phyloP scores from a whole-genome alignment of 148 eudicot genomes.

The Mesembryanthemum crystallinum region DNA sequence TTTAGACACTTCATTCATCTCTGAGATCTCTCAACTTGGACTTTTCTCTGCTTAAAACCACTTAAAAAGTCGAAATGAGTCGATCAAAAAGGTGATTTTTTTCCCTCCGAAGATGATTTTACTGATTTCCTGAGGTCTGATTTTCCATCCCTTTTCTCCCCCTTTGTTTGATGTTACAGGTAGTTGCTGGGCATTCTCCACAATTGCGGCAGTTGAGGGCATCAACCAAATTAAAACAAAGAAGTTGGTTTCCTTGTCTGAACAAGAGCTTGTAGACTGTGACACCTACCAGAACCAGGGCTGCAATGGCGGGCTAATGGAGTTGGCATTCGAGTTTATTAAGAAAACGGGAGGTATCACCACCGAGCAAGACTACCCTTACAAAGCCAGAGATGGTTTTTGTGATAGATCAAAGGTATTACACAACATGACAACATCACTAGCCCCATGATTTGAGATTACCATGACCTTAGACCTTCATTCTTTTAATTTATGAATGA shows the following conservation, averaged over 20 bases:
- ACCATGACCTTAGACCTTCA: neutral
- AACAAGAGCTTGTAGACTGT: constrained; percentile 91
- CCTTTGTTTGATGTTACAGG: constrained; percentile 37
- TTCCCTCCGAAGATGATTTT: neutral
- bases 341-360: constrained; percentile 70
- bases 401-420: constrained; percentile 60
- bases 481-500: neutral
- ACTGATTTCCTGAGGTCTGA: neutral
- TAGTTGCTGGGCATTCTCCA: constrained; percentile 98
- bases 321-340: constrained; percentile 68
- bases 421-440: neutral
- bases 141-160: neutral
- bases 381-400: constrained; percentile 54
- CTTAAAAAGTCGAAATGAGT: neutral
- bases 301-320: constrained; percentile 91
- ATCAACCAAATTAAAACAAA: constrained; percentile 87
- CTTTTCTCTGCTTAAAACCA: neutral
- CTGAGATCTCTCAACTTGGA: neutral
- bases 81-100: constrained; percentile 10
- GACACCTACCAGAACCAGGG: constrained; percentile 70
- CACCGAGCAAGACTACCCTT: constrained; percentile 66
- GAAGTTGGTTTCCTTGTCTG: constrained; percentile 67
- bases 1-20: neutral
- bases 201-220: constrained; percentile 78
- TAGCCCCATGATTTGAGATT: neutral